Evolutionary conservation across 2,329 filamentous ascomycete species (phyloP).

Genomic region (Cyclaneusma minus): DNA sequence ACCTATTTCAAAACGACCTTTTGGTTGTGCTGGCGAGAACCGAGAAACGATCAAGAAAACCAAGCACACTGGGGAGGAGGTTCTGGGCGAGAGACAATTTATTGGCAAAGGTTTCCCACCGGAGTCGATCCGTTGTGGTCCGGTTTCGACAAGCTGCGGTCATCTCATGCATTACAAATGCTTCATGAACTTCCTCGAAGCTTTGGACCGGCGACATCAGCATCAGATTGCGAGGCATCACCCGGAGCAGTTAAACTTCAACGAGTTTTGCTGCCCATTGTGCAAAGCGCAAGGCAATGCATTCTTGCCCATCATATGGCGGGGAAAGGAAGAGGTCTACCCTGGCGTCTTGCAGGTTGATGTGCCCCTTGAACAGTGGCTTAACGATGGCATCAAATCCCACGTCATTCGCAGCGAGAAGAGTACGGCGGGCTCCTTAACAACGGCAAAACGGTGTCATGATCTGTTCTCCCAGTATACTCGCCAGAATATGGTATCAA

Average conservation of each 20-base stretch:
- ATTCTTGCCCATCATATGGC: slow-evolving; percentile 92
- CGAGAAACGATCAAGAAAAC: slow-evolving; percentile 62
- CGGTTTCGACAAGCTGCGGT: slow-evolving; percentile 81
- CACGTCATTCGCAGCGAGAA: slow-evolving; percentile 31
- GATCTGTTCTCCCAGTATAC: slow-evolving; percentile 35
- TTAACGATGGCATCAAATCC: slow-evolving; percentile 10
- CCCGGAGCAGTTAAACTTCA: slow-evolving; percentile 60
- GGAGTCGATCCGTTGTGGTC: slow-evolving; percentile 49
- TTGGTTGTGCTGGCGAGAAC: slow-evolving; percentile 83
- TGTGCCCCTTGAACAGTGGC: slow-evolving; percentile 37
- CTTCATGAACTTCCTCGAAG: slow-evolving; percentile 81
- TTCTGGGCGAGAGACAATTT: slow-evolving; percentile 61
- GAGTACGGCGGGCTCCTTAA: slow-evolving; percentile 17
- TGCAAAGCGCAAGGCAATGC: slow-evolving; percentile 94
- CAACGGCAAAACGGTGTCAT: slow-evolving; percentile 20
- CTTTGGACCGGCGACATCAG: slow-evolving; percentile 67
- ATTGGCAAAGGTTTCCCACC: slow-evolving; percentile 81
- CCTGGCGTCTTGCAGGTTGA: slow-evolving; percentile 52
- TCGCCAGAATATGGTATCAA: slow-evolving; percentile 30
- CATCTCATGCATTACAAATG: slow-evolving; percentile 98
- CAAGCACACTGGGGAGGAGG: slow-evolving; percentile 53
- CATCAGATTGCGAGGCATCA: slow-evolving; percentile 93
- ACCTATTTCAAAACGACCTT: slow-evolving; percentile 70
- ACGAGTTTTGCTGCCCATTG: slow-evolving; percentile 91
- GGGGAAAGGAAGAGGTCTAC: slow-evolving; percentile 73